These are phyloP conservation scores for Boletellus emodensis DNA, from an alignment of 768 basidiomycete genomes.

Conservation along the genomic window DNA sequence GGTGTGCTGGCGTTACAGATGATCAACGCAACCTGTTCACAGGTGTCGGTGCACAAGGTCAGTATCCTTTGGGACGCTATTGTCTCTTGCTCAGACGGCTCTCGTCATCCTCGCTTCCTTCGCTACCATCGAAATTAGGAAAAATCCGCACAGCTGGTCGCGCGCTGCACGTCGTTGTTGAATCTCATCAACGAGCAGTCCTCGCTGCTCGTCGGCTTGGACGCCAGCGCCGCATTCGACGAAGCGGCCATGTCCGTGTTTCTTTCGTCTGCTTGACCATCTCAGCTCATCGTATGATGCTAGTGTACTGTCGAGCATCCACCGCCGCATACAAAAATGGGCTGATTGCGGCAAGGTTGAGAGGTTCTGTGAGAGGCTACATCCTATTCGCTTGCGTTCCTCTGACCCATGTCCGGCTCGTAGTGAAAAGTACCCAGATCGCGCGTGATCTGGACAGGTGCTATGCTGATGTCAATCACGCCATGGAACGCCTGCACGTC, in stretches of 20 bases:
- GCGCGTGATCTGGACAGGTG: slow-evolving; percentile 44
- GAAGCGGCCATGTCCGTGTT: slow-evolving; percentile 41
- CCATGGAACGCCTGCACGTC: slow-evolving; percentile 44
- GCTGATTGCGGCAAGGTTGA: slow-evolving; percentile 36
- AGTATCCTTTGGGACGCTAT: slow-evolving; percentile 1
- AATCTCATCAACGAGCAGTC: slow-evolving; percentile 39
- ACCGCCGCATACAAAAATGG: slow-evolving; percentile 37
- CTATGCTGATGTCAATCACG: slow-evolving; percentile 38
- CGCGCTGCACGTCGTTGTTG: slow-evolving; percentile 40
- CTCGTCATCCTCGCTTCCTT: not conserved
- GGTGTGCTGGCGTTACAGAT: slow-evolving; percentile 41
- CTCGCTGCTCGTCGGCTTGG: slow-evolving; percentile 37
- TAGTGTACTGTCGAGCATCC: slow-evolving; percentile 43
- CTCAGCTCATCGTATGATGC: not conserved
- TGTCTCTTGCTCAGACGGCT: slow-evolving; percentile 1
- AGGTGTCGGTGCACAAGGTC: slow-evolving; percentile 50
- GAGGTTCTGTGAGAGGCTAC: slow-evolving; percentile 35
- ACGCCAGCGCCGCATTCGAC: slow-evolving; percentile 38
- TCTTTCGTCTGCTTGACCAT: not conserved
- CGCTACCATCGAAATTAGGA: slow-evolving; percentile 27
- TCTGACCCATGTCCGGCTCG: slow-evolving; percentile 3
- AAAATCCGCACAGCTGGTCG: slow-evolving; percentile 40
- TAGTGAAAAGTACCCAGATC: slow-evolving; percentile 47
- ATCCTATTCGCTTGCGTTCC: not conserved
- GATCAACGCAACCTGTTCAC: slow-evolving; percentile 43